Evolutionary conservation across 75 land plant species (phyloP).

Genomic region (Adiantum capillusveneris): DNA sequence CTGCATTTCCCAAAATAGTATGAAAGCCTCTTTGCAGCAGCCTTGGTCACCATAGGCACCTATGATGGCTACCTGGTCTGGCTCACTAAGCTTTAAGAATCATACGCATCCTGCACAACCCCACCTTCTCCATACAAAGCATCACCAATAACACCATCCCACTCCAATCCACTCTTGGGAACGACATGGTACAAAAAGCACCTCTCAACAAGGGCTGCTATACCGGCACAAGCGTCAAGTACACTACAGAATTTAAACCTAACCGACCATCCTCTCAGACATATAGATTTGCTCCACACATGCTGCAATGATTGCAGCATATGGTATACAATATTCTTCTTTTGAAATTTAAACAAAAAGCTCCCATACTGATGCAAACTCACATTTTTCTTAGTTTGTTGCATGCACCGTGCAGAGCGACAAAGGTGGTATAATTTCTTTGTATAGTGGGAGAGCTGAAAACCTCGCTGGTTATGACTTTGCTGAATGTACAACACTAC

Average conservation of each 20-base stretch:
- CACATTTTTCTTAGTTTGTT: slow-evolving; percentile 9
- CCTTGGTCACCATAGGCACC: slow-evolving; percentile 53
- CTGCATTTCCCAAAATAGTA: slow-evolving; percentile 59
- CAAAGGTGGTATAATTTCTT: neutral
- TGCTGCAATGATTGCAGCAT: slow-evolving; percentile 33
- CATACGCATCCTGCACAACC: slow-evolving; percentile 32
- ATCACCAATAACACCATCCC: slow-evolving; percentile 34
- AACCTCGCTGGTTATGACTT: neutral
- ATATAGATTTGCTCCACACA: slow-evolving; percentile 3
- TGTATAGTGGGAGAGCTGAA: neutral
- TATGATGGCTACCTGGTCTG: slow-evolving; percentile 46
- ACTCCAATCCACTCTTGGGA: slow-evolving; percentile 29
- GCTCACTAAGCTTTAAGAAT: slow-evolving; percentile 19
- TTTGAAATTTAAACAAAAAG: slow-evolving; percentile 25
- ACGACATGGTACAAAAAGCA: slow-evolving; percentile 33
- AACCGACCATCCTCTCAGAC: neutral
- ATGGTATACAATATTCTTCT: slow-evolving; percentile 20
- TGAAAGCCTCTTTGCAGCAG: slow-evolving; percentile 29
- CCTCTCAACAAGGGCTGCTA: slow-evolving; percentile 43
- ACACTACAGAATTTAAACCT: slow-evolving; percentile 30
- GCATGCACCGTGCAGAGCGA: neutral
- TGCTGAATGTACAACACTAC: neutral
- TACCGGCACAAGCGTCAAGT: slow-evolving; percentile 47
- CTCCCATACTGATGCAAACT: slow-evolving; percentile 9
- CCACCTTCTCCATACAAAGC: slow-evolving; percentile 68